Percentiles rank a stretch among this genome's conserved stretches.
Conservation (phyloP, 164 flowering plant genomes). For the Euptelea pleiosperma region DNA sequence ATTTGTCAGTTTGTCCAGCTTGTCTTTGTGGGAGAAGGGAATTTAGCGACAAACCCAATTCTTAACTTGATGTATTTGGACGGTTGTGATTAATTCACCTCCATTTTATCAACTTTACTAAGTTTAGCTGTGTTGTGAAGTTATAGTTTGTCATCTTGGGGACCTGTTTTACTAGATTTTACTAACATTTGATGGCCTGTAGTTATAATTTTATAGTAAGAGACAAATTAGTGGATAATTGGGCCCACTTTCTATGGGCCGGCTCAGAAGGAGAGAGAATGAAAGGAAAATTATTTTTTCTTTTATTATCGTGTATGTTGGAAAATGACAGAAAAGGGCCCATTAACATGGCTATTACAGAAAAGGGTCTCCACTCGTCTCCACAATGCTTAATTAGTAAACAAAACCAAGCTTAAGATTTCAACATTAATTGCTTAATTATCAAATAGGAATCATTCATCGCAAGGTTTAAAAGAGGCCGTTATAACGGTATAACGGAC, state of each 20-base stretch:
- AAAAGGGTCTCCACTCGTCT: too few relatives aligned
- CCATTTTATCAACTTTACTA: conserved; percentile 1
- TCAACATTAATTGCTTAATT: too few relatives aligned
- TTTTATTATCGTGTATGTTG: too few relatives aligned
- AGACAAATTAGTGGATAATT: conserved; percentile 13
- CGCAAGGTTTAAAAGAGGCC: too few relatives aligned
- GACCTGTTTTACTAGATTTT: too few relatives aligned
- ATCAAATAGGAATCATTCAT: too few relatives aligned
- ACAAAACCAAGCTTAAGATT: too few relatives aligned
- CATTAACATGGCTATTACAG: too few relatives aligned
- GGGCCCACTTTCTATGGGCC: conserved; percentile 41
- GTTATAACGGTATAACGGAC: too few relatives aligned
- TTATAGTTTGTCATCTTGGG: conserved; percentile 18
- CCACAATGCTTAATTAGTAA: too few relatives aligned
- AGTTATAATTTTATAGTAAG: neutral
- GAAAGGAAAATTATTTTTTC: too few relatives aligned
- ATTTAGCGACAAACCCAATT: conserved; percentile 22
- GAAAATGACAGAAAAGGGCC: too few relatives aligned
- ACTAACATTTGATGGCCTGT: conserved; percentile 3
- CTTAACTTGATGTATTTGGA: conserved; percentile 23
- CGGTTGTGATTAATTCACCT: conserved; percentile 14
- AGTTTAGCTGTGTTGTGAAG: conserved; percentile 23
- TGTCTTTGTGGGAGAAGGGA: conserved; percentile 12
- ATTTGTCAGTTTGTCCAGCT: conserved; percentile 22
- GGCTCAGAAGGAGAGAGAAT: conserved; percentile 35